Percentiles rank a stretch among this genome's conserved stretches.
Evolutionary conservation across 2,329 filamentous ascomycete species (phyloP).

Genomic region (Paracoccidioides lutzii): DNA sequence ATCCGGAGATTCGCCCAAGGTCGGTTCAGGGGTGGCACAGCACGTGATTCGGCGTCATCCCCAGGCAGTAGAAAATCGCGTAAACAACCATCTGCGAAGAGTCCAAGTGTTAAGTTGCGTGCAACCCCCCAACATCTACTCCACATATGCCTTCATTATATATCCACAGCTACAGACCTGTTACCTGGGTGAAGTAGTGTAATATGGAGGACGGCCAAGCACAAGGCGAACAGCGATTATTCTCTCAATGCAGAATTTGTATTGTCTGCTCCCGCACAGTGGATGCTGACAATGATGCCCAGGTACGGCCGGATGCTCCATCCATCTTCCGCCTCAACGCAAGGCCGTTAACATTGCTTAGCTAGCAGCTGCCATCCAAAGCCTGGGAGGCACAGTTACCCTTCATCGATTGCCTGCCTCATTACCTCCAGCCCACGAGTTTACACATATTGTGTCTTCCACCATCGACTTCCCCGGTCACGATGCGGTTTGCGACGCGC

Average conservation of each 20-base stretch:
- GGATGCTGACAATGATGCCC: constrained; percentile 24
- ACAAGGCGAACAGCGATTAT: constrained; percentile 24
- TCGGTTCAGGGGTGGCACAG: too few relatives aligned
- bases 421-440: constrained; percentile 30
- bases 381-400: constrained; percentile 38
- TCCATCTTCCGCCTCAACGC: not conserved
- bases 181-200: not conserved
- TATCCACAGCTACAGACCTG: not conserved
- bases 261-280: constrained; percentile 34
- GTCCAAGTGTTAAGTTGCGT: too few relatives aligned
- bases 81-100: not conserved
- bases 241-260: constrained; percentile 34
- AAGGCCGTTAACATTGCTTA: constrained; percentile 6
- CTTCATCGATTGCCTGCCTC: constrained; percentile 27
- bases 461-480: constrained; percentile 91
- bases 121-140: too few relatives aligned
- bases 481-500: constrained; percentile 54
- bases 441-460: constrained; percentile 57
- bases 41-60: constrained; percentile 1
- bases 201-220: constrained; percentile 17
- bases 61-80: not conserved
- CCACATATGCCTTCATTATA: not conserved
- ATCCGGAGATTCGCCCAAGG: too few relatives aligned
- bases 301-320: constrained; percentile 21
- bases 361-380: constrained; percentile 29